Evolutionary conservation across 106 monocot species (phyloP).

Genomic region (Chionographis japonica): DNA sequence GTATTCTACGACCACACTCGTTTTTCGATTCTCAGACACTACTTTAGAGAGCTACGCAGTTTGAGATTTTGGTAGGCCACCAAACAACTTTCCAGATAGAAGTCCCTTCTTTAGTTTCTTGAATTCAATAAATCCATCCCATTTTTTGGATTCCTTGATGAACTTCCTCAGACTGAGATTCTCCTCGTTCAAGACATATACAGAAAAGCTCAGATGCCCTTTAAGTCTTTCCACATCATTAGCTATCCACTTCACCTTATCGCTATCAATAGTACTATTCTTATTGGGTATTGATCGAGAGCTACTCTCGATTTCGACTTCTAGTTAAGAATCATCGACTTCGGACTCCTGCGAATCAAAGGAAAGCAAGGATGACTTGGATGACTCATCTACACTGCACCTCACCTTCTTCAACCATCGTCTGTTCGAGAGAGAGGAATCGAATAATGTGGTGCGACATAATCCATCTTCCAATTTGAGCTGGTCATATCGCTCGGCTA

Average conservation of each 20-base stretch:
- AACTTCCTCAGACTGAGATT: constrained; percentile 41
- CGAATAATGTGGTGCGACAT: constrained; percentile 5
- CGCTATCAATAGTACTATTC: background rate
- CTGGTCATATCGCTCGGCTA: constrained; percentile 70
- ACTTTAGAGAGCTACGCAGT: constrained; percentile 19
- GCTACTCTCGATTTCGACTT: constrained; percentile 21
- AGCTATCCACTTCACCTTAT: background rate
- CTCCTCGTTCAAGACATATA: constrained; percentile 59
- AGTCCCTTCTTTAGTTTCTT: constrained; percentile 34
- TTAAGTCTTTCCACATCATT: constrained; percentile 15
- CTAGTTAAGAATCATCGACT: constrained; percentile 64
- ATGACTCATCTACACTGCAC: constrained; percentile 16
- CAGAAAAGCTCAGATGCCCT: constrained; percentile 48
- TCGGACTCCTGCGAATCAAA: constrained; percentile 52
- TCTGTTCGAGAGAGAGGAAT: constrained; percentile 14
- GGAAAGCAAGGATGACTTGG: constrained; percentile 11
- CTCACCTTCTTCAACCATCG: constrained; percentile 17
- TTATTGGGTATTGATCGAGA: background rate
- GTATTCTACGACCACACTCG: too few relatives aligned
- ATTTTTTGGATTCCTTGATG: constrained; percentile 29
- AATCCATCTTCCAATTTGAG: constrained; percentile 27
- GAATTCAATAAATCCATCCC: constrained; percentile 27
- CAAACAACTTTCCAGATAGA: constrained; percentile 34
- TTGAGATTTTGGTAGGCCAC: constrained; percentile 9
- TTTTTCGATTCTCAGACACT: too few relatives aligned